phyloP scores from a whole-genome alignment of 2,329 filamentous ascomycete genomes.

The Rutstroemia sp. region DNA sequence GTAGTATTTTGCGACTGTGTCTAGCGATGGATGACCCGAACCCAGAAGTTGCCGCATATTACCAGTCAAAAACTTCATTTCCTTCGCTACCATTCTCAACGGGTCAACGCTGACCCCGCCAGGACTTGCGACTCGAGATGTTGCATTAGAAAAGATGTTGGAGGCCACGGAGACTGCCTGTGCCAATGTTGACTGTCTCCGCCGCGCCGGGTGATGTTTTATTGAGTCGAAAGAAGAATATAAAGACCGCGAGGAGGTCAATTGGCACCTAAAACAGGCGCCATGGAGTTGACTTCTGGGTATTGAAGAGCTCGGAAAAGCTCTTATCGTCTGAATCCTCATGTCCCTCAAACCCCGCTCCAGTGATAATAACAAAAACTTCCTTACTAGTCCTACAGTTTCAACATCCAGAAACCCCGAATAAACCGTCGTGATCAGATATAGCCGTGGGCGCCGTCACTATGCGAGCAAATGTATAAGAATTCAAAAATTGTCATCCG shows the following conservation, averaged over 20 bases:
- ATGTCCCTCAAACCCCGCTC: constrained; percentile 31
- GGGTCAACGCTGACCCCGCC: constrained; percentile 74
- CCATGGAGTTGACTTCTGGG: constrained; percentile 32
- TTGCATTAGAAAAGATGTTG: constrained; percentile 62
- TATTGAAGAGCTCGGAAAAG: constrained; percentile 32
- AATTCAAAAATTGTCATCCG: constrained; percentile 12
- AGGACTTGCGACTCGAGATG: constrained; percentile 49
- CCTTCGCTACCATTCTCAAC: constrained; percentile 82
- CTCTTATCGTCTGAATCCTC: constrained; percentile 45
- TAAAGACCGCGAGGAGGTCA: constrained; percentile 12
- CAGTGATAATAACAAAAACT: background rate
- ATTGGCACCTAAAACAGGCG: constrained; percentile 35
- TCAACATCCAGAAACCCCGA: background rate
- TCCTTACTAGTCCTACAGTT: background rate
- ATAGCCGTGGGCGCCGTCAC: background rate
- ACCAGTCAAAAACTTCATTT: constrained; percentile 91
- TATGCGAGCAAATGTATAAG: background rate
- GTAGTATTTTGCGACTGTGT: constrained; percentile 96
- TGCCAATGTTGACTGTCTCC: constrained; percentile 61
- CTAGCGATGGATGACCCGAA: constrained; percentile 87
- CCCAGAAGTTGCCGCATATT: constrained; percentile 91
- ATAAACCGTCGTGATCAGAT: background rate
- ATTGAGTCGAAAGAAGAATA: constrained; percentile 12
- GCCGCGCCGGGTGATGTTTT: constrained; percentile 33
- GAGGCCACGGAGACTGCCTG: constrained; percentile 65